Base-by-base conservation (phyloP, 1,284 basidiomycete genomes). In the Neonothopanus nambi region DNA sequence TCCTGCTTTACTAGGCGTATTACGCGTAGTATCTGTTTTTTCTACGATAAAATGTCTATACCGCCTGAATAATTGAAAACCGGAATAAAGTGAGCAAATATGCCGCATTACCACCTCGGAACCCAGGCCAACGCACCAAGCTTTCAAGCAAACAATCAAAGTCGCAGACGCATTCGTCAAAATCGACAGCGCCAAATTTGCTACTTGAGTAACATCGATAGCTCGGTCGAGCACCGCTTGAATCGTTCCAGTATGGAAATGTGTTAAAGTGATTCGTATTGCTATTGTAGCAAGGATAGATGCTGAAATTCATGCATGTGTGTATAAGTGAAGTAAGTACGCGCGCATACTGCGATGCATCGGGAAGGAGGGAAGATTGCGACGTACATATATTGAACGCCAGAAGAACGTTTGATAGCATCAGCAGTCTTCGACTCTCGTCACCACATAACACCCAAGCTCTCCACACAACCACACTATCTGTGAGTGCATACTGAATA, bases 401-500 rank as follows among this genome's bases (percentile, higher is more conserved):
- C n/a, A n/a, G n/a, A n/a, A n/a, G n/a, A n/a, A n/a, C n/a, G n/a
- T n/a, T n/a, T n/a, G n/a, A n/a, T n/a, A n/a, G n/a, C n/a, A n/a
- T n/a, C n/a, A n/a, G n/a, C n/a, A n/a, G n/a, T n/a, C n/a, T n/a
- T n/a, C 21, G 20, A 24, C 24, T 24, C 5, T 52, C 42, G n/a
- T 26, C 36, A 11, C 20, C n/a, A 18, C 40, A 58, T 1, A 60
- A 39, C 3, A 58, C 42, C 59, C 59, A 60, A 6, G 57, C 57
- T 39, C 59, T 41, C 59, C 59, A 60, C 5, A 60, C 48, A 6
- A 60, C 59, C 1, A 60, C 49, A 1, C 45, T 43, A 38, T 60
- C 59, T 28, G 51, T 58, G 36, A 58, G 21, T 30, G 44, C 11
- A 23, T 58, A 60, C 57, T 60, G n/a, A 18, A 37, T 17, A 24